Percentiles rank a stretch among this genome's conserved stretches.
Conservation (phyloP, 805 yeast species). For the Zygotorulaspora chibaensis region DNA sequence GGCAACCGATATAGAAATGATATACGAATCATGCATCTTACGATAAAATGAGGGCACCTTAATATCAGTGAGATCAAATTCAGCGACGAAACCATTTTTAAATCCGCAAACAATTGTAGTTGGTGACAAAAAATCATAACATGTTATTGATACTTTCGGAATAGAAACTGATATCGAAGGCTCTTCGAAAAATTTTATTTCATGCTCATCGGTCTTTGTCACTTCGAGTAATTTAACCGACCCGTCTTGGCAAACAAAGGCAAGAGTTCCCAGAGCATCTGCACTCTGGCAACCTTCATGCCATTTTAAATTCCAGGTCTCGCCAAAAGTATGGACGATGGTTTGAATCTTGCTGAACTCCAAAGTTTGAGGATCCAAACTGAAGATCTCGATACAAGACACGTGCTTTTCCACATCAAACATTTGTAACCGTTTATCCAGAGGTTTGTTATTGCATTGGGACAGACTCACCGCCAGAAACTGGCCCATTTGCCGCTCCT, state of each 20-base stretch:
- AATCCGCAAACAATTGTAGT: slow-evolving; percentile 52
- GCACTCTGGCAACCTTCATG: slow-evolving; percentile 30
- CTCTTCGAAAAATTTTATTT: slow-evolving; percentile 14
- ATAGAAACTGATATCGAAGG: slow-evolving; percentile 30
- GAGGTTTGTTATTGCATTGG: slow-evolving; percentile 32
- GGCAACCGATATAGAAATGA: slow-evolving; percentile 36
- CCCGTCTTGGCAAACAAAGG: slow-evolving; percentile 57
- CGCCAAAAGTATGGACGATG: slow-evolving; percentile 43
- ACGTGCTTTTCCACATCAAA: slow-evolving; percentile 29
- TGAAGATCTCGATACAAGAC: slow-evolving; percentile 46
- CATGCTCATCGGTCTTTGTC: slow-evolving; percentile 12
- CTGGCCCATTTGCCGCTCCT: slow-evolving; percentile 31
- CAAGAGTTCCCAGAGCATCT: slow-evolving; percentile 41
- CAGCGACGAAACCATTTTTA: slow-evolving; percentile 55
- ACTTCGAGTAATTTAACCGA: slow-evolving; percentile 46
- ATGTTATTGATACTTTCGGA: slow-evolving; percentile 37
- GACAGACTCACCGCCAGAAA: slow-evolving; percentile 51
- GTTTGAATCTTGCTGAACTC: slow-evolving; percentile 33
- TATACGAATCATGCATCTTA: slow-evolving; percentile 39
- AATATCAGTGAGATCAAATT: slow-evolving; percentile 40
- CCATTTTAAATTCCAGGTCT: slow-evolving; percentile 36
- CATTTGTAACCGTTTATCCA: slow-evolving; percentile 27
- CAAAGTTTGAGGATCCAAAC: slow-evolving; percentile 31
- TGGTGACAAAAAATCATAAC: slow-evolving; percentile 45
- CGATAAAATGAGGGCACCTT: slow-evolving; percentile 37